A percentile compares a stretch with the other conserved stretches of the same genome.
Conservation (phyloP, 2,329 filamentous ascomycete genomes). For the Talaromyces rugulosus region DNA sequence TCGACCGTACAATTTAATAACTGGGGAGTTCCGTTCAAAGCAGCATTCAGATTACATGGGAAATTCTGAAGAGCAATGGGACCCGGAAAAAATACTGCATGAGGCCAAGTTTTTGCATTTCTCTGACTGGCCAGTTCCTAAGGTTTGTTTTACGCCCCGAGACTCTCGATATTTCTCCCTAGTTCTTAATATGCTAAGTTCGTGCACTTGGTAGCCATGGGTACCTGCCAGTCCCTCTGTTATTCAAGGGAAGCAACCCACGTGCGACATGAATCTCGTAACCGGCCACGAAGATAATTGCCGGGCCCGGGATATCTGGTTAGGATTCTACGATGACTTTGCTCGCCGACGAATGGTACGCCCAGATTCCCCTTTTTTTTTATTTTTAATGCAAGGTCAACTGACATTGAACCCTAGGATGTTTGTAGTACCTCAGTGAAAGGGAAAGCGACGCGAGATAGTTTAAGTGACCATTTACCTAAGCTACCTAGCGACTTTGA, state of each 20-base stretch:
- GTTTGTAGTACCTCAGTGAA: no score
- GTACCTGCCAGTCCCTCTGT: neutral
- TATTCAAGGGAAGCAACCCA: neutral
- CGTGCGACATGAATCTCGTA: neutral
- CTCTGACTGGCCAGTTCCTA: conserved; percentile 62
- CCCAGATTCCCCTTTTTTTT: no score
- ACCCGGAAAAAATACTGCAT: conserved; percentile 47
- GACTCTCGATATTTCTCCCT: neutral
- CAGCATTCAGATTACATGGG: conserved; percentile 47
- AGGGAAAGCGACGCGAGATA: no score
- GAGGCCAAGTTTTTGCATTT: conserved; percentile 63
- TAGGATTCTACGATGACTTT: neutral
- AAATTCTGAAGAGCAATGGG: conserved; percentile 49
- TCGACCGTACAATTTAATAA: conserved; percentile 54
- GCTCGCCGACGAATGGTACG: neutral
- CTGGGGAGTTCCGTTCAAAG: conserved; percentile 53
- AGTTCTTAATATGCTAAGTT: no score
- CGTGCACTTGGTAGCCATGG: neutral
- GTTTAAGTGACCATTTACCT: no score
- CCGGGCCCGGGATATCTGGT: neutral
- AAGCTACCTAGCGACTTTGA: no score
- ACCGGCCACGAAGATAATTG: neutral
- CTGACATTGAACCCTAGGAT: no score
- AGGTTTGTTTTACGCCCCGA: conserved; percentile 37
- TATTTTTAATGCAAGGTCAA: no score